Evolutionary conservation across 805 yeast genomes (phyloP).

Genomic region (Pichia pseudocactophila): DNA sequence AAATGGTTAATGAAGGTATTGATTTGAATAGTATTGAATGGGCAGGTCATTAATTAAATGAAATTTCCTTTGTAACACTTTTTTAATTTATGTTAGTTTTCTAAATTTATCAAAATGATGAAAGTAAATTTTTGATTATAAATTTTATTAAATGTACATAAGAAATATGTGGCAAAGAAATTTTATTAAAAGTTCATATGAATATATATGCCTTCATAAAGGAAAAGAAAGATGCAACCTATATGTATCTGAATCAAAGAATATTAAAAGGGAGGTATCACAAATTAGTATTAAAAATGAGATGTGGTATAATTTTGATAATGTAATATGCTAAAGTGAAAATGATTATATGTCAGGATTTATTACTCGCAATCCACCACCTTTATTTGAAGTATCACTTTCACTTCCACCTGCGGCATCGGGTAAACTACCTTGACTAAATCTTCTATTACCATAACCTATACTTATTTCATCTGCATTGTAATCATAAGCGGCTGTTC

Average conservation of each 20-base stretch:
- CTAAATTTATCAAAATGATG: background rate
- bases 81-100: background rate
- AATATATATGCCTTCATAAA: background rate
- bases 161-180: background rate
- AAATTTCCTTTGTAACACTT: background rate
- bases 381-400: conserved; percentile 8
- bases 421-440: conserved; percentile 29
- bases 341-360: conserved; percentile 24
- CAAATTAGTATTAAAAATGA: background rate
- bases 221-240: background rate
- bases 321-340: background rate
- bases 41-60: conserved; percentile 74
- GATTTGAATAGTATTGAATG: conserved; percentile 91
- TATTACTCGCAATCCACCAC: conserved; percentile 26
- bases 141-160: background rate
- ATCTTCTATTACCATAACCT: conserved; percentile 21
- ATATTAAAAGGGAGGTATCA: too few species aligned
- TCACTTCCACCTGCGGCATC: conserved; percentile 26
- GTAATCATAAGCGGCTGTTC: conserved; percentile 9
- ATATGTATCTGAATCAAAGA: background rate
- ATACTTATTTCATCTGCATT: conserved; percentile 13
- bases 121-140: background rate
- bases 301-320: background rate
- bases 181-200: background rate
- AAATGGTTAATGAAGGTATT: conserved; percentile 98